A percentile compares a stretch with the other conserved stretches of the same genome.
phyloP scores from a whole-genome alignment of 2,329 filamentous ascomycete species.

The Pseudodiploospora longispora region DNA sequence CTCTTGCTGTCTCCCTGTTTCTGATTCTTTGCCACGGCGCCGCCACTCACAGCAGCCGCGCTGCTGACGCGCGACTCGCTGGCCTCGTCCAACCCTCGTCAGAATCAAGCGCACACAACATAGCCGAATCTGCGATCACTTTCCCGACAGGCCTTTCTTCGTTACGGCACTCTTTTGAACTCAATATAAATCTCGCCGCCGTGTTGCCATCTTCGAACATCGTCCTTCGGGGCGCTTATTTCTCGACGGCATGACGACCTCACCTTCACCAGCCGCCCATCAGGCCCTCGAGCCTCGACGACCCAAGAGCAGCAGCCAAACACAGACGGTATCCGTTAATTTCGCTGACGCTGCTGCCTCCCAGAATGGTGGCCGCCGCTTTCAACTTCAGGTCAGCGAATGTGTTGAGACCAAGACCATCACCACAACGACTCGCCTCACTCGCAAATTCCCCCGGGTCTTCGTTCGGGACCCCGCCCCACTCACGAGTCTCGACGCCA shows the following conservation, averaged over 20 bases:
- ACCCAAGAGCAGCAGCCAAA: slow-evolving; percentile 25
- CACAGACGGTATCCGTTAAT: slow-evolving; percentile 39
- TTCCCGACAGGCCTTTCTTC: too few relatives aligned
- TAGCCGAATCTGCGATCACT: too few relatives aligned
- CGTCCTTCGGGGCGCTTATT: slow-evolving; percentile 9
- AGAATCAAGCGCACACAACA: too few relatives aligned
- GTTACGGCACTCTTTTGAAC: too few relatives aligned
- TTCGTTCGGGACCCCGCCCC: slow-evolving; percentile 65
- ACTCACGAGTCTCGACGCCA: slow-evolving; percentile 67
- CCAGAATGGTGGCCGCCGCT: slow-evolving; percentile 27
- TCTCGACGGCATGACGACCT: slow-evolving; percentile 28
- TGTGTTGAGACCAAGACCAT: slow-evolving; percentile 64
- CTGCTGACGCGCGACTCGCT: too few relatives aligned
- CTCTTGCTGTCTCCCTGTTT: too few relatives aligned
- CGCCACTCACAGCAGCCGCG: too few relatives aligned
- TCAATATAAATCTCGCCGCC: too few relatives aligned
- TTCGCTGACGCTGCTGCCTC: slow-evolving; percentile 32
- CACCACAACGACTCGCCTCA: slow-evolving; percentile 88
- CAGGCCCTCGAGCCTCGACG: slow-evolving; percentile 30
- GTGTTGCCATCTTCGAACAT: too few relatives aligned
- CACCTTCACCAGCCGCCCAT: slow-evolving; percentile 25
- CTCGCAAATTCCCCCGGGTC: slow-evolving; percentile 76
- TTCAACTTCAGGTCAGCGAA: slow-evolving; percentile 53
- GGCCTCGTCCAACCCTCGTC: too few relatives aligned
- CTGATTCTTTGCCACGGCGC: too few relatives aligned